Percentiles rank a stretch among this genome's conserved stretches.
These are phyloP conservation scores for Austroboletus olivaceoglutinosus DNA, from an alignment of 1,284 basidiomycete genomes.

Conservation along the genomic window DNA sequence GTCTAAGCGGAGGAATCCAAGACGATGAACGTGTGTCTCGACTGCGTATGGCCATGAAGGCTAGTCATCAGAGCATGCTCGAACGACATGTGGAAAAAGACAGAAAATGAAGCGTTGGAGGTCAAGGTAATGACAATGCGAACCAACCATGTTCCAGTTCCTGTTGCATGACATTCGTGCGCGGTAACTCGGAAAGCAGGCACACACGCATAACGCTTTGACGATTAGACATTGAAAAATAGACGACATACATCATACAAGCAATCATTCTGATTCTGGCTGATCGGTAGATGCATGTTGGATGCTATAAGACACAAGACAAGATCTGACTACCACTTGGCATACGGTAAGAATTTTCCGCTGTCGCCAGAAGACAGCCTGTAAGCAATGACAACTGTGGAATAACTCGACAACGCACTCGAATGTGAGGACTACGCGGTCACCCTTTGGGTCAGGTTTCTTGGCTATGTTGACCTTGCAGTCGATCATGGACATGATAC, in stretches of 20 bases:
- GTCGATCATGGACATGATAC: constrained; percentile 91
- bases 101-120: too few species aligned
- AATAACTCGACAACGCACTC: constrained; percentile 54
- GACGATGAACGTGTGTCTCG: too few species aligned
- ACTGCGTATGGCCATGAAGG: too few species aligned
- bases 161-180: too few species aligned
- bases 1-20: too few species aligned
- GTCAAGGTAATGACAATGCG: too few species aligned
- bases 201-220: neutral
- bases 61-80: too few species aligned
- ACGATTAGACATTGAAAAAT: constrained; percentile 8
- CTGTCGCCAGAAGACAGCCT: constrained; percentile 34
- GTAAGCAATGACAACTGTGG: neutral
- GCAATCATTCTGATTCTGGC: neutral
- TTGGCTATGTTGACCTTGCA: constrained; percentile 72
- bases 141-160: too few species aligned
- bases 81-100: too few species aligned
- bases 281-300: neutral
- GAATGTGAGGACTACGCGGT: constrained; percentile 79
- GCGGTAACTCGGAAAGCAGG: too few species aligned
- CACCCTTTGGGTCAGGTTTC: constrained; percentile 79
- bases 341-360: constrained; percentile 73
- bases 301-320: constrained; percentile 1
- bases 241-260: constrained; percentile 12
- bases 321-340: constrained; percentile 53